phyloP scores from a whole-genome alignment of 108 stramenopile genomes.

The Schizochytrium sp. region DNA sequence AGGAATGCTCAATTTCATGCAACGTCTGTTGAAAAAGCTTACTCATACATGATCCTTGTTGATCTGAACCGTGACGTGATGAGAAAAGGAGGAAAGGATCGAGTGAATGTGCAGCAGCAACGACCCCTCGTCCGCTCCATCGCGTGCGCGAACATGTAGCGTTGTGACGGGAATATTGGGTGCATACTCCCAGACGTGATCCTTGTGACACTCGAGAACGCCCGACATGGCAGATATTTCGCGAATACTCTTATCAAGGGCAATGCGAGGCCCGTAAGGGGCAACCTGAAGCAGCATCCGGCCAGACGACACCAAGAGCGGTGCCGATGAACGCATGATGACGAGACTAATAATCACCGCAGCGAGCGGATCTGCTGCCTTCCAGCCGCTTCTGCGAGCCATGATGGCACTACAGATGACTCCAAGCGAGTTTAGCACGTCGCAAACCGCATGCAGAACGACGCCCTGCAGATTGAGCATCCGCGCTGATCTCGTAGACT shows the following conservation, averaged over 20 bases:
- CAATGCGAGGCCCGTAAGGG: background rate
- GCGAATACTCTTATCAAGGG: background rate
- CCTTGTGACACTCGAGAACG: background rate
- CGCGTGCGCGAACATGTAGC: background rate
- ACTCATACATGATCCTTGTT: background rate
- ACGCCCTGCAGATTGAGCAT: conserved; percentile 3
- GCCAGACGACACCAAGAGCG: background rate
- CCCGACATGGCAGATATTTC: conserved; percentile 11
- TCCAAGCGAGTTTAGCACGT: background rate
- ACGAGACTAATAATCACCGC: background rate
- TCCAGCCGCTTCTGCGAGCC: background rate
- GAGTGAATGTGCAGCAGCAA: background rate
- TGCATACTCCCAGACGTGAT: background rate
- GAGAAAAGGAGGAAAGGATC: background rate
- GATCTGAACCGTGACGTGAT: conserved; percentile 8
- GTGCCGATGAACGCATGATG: background rate
- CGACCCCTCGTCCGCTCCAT: background rate
- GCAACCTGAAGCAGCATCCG: conserved; percentile 1
- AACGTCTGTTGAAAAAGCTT: too few relatives aligned
- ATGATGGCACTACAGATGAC: background rate
- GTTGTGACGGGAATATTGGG: background rate
- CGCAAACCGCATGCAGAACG: background rate
- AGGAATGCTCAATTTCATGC: too few relatives aligned
- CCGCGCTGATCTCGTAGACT: background rate
- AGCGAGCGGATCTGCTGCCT: background rate